A percentile compares a stretch with the other conserved stretches of the same genome.
Conservation (phyloP, 1,139 yeast species). For the Suhomyces bokatorum region DNA sequence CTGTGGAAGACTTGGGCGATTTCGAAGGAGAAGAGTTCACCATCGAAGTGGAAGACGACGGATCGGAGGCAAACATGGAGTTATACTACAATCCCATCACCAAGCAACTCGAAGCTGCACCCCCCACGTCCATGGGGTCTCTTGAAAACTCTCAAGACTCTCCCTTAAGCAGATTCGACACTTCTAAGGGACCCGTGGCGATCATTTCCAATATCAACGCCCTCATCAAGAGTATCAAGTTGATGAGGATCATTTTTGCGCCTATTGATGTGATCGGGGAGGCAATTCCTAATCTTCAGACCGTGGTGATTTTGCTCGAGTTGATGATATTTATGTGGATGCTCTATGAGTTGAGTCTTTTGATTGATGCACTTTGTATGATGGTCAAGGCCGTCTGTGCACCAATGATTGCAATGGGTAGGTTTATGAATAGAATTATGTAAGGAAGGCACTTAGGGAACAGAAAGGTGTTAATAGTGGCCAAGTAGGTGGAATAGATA, state of each 20-base stretch:
- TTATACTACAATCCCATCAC: slow-evolving; percentile 37
- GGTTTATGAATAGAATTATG: slow-evolving; percentile 46
- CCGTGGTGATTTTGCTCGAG: slow-evolving; percentile 41
- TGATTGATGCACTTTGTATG: slow-evolving; percentile 49
- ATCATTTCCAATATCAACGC: slow-evolving; percentile 30
- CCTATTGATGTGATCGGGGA: slow-evolving; percentile 46
- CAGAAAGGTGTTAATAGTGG: neutral
- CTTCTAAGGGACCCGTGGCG: slow-evolving; percentile 12
- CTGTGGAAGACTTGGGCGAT: slow-evolving; percentile 4
- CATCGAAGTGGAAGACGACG: slow-evolving; percentile 36
- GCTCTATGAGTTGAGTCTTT: slow-evolving; percentile 43
- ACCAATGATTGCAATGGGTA: slow-evolving; percentile 50
- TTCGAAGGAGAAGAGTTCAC: slow-evolving; percentile 26
- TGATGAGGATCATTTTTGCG: slow-evolving; percentile 42
- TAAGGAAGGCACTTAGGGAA: slow-evolving; percentile 6
- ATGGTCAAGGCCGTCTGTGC: slow-evolving; percentile 50
- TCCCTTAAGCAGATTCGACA: neutral
- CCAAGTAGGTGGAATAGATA: neutral
- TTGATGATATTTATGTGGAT: slow-evolving; percentile 45
- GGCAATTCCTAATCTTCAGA: slow-evolving; percentile 41
- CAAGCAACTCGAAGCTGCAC: slow-evolving; percentile 33
- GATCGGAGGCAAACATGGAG: slow-evolving; percentile 26
- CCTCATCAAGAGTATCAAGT: slow-evolving; percentile 37
- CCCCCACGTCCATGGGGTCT: slow-evolving; percentile 32
- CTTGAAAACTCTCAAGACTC: slow-evolving; percentile 6